phyloP scores from a whole-genome alignment of 208 protist species.

The Wallacemonas sp. region DNA sequence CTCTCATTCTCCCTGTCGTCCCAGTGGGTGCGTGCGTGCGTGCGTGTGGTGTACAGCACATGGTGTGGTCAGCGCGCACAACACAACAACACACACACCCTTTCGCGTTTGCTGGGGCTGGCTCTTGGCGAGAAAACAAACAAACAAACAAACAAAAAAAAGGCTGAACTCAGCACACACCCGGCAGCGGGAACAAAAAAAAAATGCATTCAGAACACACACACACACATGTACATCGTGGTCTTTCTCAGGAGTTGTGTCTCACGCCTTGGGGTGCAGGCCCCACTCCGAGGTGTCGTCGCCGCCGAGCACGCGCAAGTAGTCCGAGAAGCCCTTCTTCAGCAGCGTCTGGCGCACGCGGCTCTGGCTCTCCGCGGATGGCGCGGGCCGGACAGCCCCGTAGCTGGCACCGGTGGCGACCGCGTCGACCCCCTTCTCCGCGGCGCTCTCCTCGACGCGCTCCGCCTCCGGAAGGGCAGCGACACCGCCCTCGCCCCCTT shows the following conservation, averaged over 20 bases:
- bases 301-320: not conserved
- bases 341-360: not conserved
- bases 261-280: not conserved
- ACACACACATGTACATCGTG: too few relatives aligned
- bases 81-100: slow-evolving; percentile 8
- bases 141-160: not conserved
- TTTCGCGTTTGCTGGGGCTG: too few relatives aligned
- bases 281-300: slow-evolving; percentile 7
- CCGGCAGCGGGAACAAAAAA: not conserved
- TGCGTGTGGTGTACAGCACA: too few relatives aligned
- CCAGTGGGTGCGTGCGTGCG: too few relatives aligned
- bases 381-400: not conserved
- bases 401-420: too few relatives aligned
- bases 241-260: too few relatives aligned
- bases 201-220: too few relatives aligned
- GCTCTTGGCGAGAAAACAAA: not conserved
- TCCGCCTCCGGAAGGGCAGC: not conserved
- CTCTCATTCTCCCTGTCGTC: too few relatives aligned
- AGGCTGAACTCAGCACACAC: not conserved
- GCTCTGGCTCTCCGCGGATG: not conserved
- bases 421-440: too few relatives aligned
- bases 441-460: not conserved
- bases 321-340: slow-evolving; percentile 8
- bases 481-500: too few relatives aligned
- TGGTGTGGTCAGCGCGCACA: too few relatives aligned